Conservation (phyloP, 2,329 filamentous ascomycete species). For the Ilyonectria robusta region DNA sequence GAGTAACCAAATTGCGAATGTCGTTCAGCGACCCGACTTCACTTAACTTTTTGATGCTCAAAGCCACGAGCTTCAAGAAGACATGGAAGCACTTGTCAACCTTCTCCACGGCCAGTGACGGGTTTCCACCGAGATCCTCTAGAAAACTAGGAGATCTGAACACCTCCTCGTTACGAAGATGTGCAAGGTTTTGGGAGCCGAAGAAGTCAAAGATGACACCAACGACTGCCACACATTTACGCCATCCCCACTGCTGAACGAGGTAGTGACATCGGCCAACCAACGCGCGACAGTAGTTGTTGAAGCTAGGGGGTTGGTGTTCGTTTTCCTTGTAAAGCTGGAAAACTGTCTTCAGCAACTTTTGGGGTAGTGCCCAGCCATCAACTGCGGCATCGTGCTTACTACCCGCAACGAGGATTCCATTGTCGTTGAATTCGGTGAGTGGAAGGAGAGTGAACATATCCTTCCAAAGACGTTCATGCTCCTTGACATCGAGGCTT, state of each 20-base stretch:
- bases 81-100: constrained; percentile 77
- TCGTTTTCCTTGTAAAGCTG: constrained; percentile 69
- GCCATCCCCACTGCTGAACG: constrained; percentile 77
- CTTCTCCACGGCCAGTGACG: constrained; percentile 64
- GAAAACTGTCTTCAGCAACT: constrained; percentile 70
- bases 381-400: constrained; percentile 56
- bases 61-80: constrained; percentile 74
- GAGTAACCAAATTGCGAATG: constrained; percentile 72
- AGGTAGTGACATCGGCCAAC: constrained; percentile 74
- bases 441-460: constrained; percentile 75
- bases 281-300: constrained; percentile 73
- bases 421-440: constrained; percentile 70
- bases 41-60: constrained; percentile 68
- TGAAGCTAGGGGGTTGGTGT: constrained; percentile 73
- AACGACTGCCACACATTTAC: constrained; percentile 68
- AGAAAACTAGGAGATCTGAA: constrained; percentile 74
- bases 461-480: constrained; percentile 71
- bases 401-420: constrained; percentile 59
- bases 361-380: constrained; percentile 73
- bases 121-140: constrained; percentile 64
- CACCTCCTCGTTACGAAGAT: constrained; percentile 76
- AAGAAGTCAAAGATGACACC: constrained; percentile 79
- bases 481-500: constrained; percentile 59
- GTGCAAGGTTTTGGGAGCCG: constrained; percentile 71
- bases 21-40: constrained; percentile 67